A percentile compares a stretch with the other conserved stretches of the same genome.
phyloP scores from a whole-genome alignment of 805 yeast genomes.

The Scheffersomyces lignosus region DNA sequence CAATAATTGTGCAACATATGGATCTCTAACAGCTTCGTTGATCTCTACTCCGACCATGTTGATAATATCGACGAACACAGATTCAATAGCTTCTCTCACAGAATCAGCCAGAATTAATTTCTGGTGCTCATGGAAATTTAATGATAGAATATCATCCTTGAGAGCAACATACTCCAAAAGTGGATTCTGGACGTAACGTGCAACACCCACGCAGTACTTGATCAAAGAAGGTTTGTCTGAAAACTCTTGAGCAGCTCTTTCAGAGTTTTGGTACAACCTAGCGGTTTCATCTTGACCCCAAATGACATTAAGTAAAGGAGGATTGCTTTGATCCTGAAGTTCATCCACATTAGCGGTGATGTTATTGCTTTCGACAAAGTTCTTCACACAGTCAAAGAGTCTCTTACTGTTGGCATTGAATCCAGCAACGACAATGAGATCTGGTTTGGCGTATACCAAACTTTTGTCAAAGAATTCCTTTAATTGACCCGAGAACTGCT shows the following conservation, averaged over 20 bases:
- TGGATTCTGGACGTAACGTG: slow-evolving; percentile 93
- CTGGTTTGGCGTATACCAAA: slow-evolving; percentile 60
- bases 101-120: slow-evolving; percentile 62
- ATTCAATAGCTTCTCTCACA: slow-evolving; percentile 65
- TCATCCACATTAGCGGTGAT: slow-evolving; percentile 53
- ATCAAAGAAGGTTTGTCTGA: slow-evolving; percentile 80
- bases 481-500: slow-evolving; percentile 60
- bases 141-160: slow-evolving; percentile 68
- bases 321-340: slow-evolving; percentile 34
- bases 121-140: slow-evolving; percentile 74
- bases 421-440: slow-evolving; percentile 88
- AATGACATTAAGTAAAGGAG: slow-evolving; percentile 65
- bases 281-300: slow-evolving; percentile 96
- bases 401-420: slow-evolving; percentile 71
- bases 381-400: slow-evolving; percentile 55
- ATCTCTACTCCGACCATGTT: slow-evolving; percentile 93
- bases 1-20: slow-evolving; percentile 66
- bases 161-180: slow-evolving; percentile 82
- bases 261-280: slow-evolving; percentile 77
- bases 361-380: slow-evolving; percentile 56
- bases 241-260: slow-evolving; percentile 72
- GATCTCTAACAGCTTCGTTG: slow-evolving; percentile 80
- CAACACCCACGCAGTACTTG: slow-evolving; percentile 84
- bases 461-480: slow-evolving; percentile 63
- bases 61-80: slow-evolving; percentile 85